Evolutionary conservation across 2,329 filamentous ascomycete genomes (phyloP), one percentile per base, ranked within the genome.

Genomic region (Nigrospora osmanthi): DNA sequence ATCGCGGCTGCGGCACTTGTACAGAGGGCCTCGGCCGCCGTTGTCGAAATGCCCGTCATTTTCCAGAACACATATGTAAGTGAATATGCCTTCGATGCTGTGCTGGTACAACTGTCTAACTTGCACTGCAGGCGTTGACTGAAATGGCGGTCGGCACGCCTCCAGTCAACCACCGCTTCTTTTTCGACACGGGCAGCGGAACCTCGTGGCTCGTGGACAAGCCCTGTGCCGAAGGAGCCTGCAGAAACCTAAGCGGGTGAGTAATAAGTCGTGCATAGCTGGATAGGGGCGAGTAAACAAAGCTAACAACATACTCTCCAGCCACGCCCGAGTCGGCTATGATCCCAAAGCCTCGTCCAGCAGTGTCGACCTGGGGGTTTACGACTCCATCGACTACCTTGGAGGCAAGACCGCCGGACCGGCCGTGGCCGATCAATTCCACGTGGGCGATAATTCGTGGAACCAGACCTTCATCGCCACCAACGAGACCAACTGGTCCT

Each of bases 171-270:
- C 55, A 58, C 45, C 48, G 50, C 1, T 53, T 67, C 5, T 45
- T 54, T 11, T 65, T 64, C 45, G 63, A 66, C 47, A 66, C 62
- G 0, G 63, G 64, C 19, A 65, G 60, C 43, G 44, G 62, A 2
- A 59, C 63, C 0, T 43, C 63, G 1, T 67, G 64, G 63, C 53
- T 64, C 6, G 46, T 61, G 34, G 58, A 61, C 28, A 39, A 17
- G 3, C 19, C 45, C 11, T 64, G 57, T 48, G 53, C 55, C 14
- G 42, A 44, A 15, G 45, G 51, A 2, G 49, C 47, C 1, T 66
- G 64, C 40, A 5, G 37, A 4, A 59, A 64, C 33, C 38, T 31
- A 35, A 52, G 49, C 43, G 52, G 55, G 44, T 56, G 34, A 45
- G 54, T 42, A 11, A n/a, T n/a, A n/a, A n/a, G n/a, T n/a, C n/a